Percentiles rank a stretch among this genome's conserved stretches.
Evolutionary conservation across 2,329 filamentous ascomycete genomes (phyloP).

Genomic region (Didymellaceae sp.): DNA sequence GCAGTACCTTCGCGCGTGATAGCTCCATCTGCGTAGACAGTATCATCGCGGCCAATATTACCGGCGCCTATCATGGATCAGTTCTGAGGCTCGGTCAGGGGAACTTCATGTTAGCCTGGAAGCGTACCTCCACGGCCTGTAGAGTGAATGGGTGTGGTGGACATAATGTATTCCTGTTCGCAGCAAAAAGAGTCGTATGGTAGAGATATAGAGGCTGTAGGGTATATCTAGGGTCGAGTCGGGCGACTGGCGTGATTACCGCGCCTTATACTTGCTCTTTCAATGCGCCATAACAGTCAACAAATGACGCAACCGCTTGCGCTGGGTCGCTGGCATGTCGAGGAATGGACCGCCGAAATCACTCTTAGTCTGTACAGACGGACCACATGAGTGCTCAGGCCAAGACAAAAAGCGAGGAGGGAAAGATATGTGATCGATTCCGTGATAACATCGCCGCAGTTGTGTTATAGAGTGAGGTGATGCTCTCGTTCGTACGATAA

Average conservation of each 20-base stretch:
- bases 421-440: constrained; percentile 13
- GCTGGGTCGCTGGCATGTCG: constrained; percentile 16
- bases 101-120: background rate
- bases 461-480: constrained; percentile 46
- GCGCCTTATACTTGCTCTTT: constrained; percentile 45
- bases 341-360: constrained; percentile 25
- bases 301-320: constrained; percentile 39
- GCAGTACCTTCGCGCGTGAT: constrained; percentile 55
- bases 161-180: constrained; percentile 27
- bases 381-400: constrained; percentile 25
- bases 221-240: constrained; percentile 16
- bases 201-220: constrained; percentile 5
- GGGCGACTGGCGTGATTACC: constrained; percentile 16
- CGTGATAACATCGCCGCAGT: constrained; percentile 21
- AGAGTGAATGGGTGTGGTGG: constrained; percentile 54
- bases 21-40: constrained; percentile 54
- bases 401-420: constrained; percentile 29
- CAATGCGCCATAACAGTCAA: constrained; percentile 25
- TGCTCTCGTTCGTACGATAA: constrained; percentile 36
- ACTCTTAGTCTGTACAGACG: constrained; percentile 14
- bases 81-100: constrained; percentile 11
- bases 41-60: constrained; percentile 62
- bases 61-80: constrained; percentile 56
- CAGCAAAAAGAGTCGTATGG: constrained; percentile 19
- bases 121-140: constrained; percentile 64